Evolutionary conservation across 1,284 basidiomycete genomes (phyloP).

Genomic region (Pyrrhoderma lamaoense): DNA sequence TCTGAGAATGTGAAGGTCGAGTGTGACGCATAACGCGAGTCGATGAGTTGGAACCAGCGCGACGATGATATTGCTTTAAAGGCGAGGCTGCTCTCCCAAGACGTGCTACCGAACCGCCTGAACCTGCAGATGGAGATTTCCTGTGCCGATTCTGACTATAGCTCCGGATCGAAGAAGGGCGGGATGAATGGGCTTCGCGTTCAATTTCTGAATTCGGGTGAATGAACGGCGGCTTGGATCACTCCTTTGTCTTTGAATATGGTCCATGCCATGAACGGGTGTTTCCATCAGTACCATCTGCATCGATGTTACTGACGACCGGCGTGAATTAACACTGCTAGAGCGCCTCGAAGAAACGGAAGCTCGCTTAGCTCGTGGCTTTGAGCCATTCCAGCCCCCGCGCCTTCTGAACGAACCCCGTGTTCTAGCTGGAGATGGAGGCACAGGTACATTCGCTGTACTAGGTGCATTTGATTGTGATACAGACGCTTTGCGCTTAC

Average conservation of each 20-base stretch:
- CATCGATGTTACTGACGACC: conserved; percentile 62
- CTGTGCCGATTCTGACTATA: conserved; percentile 53
- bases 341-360: conserved; percentile 69
- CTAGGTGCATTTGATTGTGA: conserved; percentile 13
- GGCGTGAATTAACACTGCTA: conserved; percentile 73
- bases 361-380: conserved; percentile 50
- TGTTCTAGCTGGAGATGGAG: conserved; percentile 24
- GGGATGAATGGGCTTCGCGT: conserved; percentile 60
- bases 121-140: conserved; percentile 70
- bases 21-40: conserved; percentile 68
- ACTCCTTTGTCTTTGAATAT: conserved; percentile 33
- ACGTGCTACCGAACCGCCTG: conserved; percentile 52
- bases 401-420: conserved; percentile 35
- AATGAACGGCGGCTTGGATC: conserved; percentile 54
- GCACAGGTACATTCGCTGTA: background rate
- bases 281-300: conserved; percentile 55
- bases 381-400: conserved; percentile 29
- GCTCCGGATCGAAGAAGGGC: conserved; percentile 69
- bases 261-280: conserved; percentile 36
- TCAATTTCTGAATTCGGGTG: conserved; percentile 66
- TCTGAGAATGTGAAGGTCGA: conserved; percentile 31
- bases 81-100: conserved; percentile 55
- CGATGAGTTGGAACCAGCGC: conserved; percentile 67
- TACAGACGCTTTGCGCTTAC: conserved; percentile 57
- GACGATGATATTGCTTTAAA: conserved; percentile 60